phyloP scores from a whole-genome alignment of 208 protist species.

The Zelonia costaricensis region DNA sequence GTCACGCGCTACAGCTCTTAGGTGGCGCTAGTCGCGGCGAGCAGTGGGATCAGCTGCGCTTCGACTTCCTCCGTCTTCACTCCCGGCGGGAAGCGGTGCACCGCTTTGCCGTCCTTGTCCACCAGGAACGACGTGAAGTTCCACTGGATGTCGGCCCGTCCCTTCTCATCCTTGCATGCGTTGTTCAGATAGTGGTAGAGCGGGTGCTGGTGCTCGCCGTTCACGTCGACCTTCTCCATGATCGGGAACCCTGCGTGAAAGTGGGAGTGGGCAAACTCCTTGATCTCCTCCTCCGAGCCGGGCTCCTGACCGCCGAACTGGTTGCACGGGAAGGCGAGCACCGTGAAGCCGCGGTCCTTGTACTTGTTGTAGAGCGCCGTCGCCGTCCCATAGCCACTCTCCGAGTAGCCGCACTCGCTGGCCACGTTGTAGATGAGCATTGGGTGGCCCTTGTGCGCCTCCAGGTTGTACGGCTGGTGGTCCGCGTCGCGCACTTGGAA shows the following conservation, averaged over 20 bases:
- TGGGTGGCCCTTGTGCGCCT: conserved; percentile 83
- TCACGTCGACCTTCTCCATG: conserved; percentile 91
- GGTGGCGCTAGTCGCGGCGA: conserved; percentile 10
- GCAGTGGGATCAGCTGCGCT: conserved; percentile 56
- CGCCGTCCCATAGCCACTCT: conserved; percentile 79
- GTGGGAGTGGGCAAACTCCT: conserved; percentile 63
- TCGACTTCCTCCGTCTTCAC: conserved; percentile 49
- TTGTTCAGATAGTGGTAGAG: conserved; percentile 87
- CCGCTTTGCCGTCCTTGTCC: conserved; percentile 63
- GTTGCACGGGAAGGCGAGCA: conserved; percentile 93
- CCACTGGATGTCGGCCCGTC: conserved; percentile 85
- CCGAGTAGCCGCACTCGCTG: conserved; percentile 89
- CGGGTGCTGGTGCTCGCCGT: conserved; percentile 77
- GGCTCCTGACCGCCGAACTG: conserved; percentile 91
- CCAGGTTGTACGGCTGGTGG: conserved; percentile 79
- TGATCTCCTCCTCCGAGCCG: conserved; percentile 71
- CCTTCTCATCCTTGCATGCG: conserved; percentile 44
- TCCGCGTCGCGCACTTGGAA: conserved; percentile 66
- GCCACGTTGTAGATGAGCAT: conserved; percentile 94
- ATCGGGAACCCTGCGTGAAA: conserved; percentile 77
- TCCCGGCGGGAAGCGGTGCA: conserved; percentile 74
- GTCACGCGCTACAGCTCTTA: too few species aligned
- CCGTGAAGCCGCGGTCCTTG: conserved; percentile 79
- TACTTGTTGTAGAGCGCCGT: conserved; percentile 86
- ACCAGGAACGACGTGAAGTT: conserved; percentile 95